Evolutionary conservation across 768 basidiomycete genomes (phyloP), one percentile per base, ranked within the genome.

Genomic region (Russula brevipes): DNA sequence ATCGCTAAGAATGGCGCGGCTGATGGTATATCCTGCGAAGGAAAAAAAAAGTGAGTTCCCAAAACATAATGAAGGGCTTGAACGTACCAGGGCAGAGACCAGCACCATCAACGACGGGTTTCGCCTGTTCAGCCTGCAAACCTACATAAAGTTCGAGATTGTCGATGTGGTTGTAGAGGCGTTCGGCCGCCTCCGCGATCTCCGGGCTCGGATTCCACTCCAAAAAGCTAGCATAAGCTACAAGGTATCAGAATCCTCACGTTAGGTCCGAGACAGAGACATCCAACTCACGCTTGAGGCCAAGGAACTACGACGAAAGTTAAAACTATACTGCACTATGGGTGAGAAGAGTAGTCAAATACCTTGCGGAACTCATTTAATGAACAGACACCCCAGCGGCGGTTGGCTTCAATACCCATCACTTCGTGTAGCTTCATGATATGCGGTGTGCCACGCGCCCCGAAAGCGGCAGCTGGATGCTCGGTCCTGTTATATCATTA

Each of bases 1-100:
- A 70, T 94, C 91, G 65, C 85, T 84, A 39, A 94, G 83, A 69
- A 94, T 94, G 8, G 91, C 91, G 38, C 91, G 85, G 68, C 87
- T 87, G 69, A 91, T 83, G 10, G 91, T 94, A 74, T 89, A 93
- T 14, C 85, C 87, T 86, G 60, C 11, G 12, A 19, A 24, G 30
- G 2, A 17, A 39, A 38, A 17, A 39, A 38, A 8, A n/a, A 41
- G 5, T 63, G 41, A 36, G 50, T 0, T n/a, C 6, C 12, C 9
- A 17, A 17, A 9, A 36, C 41, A 33, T 64, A 44, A 17, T 38
- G 54, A 17, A 24, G 35, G 36, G 45, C 12, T 11, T 4, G n/a
- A 31, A 67, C 76, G 56, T 69, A 85, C 89, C 86, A 65, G 91
- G 91, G 75, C 91, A 94, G 58, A 94, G 81, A 59, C 91, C 91